phyloP scores from a whole-genome alignment of 2,329 filamentous ascomycete species.

The Trichoderma sp. region DNA sequence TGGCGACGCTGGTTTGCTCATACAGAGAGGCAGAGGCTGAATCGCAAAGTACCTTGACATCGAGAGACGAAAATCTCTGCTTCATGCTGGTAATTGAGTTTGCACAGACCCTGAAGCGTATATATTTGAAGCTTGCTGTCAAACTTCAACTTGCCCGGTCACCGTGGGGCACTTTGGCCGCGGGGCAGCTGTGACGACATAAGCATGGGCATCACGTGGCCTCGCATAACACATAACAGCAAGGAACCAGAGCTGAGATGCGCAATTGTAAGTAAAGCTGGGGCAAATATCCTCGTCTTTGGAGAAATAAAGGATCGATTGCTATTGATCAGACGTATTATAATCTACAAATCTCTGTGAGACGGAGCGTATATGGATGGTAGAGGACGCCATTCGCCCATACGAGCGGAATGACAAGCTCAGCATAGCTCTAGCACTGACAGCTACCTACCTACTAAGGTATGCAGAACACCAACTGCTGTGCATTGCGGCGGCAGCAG shows the following conservation, averaged over 20 bases:
- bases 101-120: not conserved
- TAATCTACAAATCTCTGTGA: not conserved
- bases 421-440: not conserved
- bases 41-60: conserved; percentile 61
- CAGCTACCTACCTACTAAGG: not conserved
- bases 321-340: not conserved
- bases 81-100: conserved; percentile 58
- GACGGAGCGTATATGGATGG: not conserved
- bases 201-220: conserved; percentile 13
- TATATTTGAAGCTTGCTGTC: not conserved
- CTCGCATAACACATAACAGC: not conserved
- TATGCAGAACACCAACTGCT: not conserved
- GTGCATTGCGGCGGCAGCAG: not conserved
- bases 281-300: not conserved
- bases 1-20: not conserved
- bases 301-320: not conserved
- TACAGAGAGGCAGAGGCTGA: not conserved
- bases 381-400: not conserved
- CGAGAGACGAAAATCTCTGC: conserved; percentile 76
- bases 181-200: conserved; percentile 22
- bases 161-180: conserved; percentile 22
- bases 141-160: not conserved
- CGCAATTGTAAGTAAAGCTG: not conserved
- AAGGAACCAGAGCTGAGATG: not conserved
- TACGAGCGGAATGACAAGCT: not conserved